Percentiles rank a stretch among this genome's conserved stretches.
phyloP scores from a whole-genome alignment of 495 filamentous ascomycete genomes.

The Talaromyces trachyspermus region DNA sequence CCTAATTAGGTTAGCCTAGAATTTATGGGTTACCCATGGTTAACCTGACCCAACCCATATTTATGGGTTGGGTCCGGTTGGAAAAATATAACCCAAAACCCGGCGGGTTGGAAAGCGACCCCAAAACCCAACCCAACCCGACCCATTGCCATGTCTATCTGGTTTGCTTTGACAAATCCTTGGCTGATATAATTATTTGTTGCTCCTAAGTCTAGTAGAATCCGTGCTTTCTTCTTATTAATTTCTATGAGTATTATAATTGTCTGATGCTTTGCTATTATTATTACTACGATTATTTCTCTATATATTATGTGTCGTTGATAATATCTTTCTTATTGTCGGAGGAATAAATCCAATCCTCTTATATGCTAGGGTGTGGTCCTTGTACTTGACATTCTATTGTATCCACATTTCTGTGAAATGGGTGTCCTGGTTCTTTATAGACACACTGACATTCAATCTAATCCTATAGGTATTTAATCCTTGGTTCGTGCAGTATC shows the following conservation, averaged over 20 bases:
- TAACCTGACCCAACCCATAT: no score
- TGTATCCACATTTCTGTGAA: background rate
- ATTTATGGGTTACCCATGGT: no score
- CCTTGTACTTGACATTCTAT: background rate
- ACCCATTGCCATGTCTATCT: no score
- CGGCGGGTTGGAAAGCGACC: no score
- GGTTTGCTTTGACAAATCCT: no score
- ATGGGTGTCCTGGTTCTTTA: background rate
- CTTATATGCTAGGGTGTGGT: background rate
- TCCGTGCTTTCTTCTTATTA: background rate
- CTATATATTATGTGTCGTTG: slow-evolving; percentile 7
- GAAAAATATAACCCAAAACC: no score
- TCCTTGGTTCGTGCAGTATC: background rate
- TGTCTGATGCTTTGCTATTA: background rate
- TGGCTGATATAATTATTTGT: background rate
- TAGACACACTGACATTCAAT: slow-evolving; percentile 1
- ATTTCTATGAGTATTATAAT: background rate
- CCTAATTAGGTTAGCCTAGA: no score
- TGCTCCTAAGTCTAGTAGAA: background rate
- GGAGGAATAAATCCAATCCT: background rate
- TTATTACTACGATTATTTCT: slow-evolving; percentile 9
- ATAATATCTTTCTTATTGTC: slow-evolving; percentile 2
- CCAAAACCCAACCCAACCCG: no score
- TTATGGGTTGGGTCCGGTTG: no score
- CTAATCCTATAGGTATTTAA: background rate